Conservation (phyloP, 2,329 filamentous ascomycete species). For the Trichoderma asperellum region DNA sequence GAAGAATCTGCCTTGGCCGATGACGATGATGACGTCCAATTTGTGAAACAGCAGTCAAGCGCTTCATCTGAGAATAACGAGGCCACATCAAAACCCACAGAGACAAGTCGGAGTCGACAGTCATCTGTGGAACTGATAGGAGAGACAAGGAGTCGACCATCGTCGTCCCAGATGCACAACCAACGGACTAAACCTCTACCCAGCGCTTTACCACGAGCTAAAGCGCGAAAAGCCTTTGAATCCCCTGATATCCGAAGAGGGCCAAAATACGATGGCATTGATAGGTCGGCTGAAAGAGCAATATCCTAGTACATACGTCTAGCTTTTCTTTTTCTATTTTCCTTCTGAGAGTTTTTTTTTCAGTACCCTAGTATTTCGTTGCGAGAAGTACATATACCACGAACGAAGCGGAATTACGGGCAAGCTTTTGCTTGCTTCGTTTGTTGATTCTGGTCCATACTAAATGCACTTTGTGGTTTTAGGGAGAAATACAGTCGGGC, state of each 20-base stretch:
- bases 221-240: slow-evolving; percentile 33
- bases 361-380: background rate
- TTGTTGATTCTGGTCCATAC: slow-evolving; percentile 1
- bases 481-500: background rate
- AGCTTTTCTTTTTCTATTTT: background rate
- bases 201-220: background rate
- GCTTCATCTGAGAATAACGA: background rate
- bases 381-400: background rate
- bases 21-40: background rate
- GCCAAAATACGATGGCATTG: slow-evolving; percentile 42
- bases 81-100: background rate
- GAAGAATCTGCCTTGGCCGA: background rate
- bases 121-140: slow-evolving; percentile 23
- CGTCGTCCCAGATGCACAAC: background rate
- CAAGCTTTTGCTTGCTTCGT: slow-evolving; percentile 5
- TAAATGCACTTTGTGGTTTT: slow-evolving; percentile 2
- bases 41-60: slow-evolving; percentile 15
- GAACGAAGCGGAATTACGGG: background rate
- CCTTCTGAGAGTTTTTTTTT: background rate
- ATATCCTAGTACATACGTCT: background rate
- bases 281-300: slow-evolving; percentile 31
- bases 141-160: background rate
- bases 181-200: background rate
- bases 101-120: slow-evolving; percentile 10
- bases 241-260: slow-evolving; percentile 26